Evolutionary conservation across 306 rosid species (phyloP), one percentile per base, ranked within the genome.

Genomic region (Corylus avellana): DNA sequence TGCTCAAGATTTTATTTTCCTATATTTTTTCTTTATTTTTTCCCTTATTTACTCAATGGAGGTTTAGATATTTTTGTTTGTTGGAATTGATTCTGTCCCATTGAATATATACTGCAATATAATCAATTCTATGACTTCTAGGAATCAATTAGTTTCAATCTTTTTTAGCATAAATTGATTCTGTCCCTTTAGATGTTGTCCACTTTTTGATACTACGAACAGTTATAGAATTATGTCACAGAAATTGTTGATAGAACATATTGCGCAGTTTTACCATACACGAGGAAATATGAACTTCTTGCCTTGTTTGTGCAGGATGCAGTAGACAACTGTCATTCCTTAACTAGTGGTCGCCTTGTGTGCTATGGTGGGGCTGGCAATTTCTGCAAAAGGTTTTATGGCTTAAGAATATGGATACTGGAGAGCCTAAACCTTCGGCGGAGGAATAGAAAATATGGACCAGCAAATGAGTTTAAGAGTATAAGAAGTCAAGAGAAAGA

Each of bases 321-420:
- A 55, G 72, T 83, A 10, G 80, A 76, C 75, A 74, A 57, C 53
- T 85, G 79, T 17, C 66, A 37, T 72, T 54, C 55, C n/a, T 61
- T 66, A 49, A 69, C 75, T 5, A 67, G 87, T 59, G 68, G 83
- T 57, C 75, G 49, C 74, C 79, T 82, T 58, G 63, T 70, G 67
- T 73, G 79, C 48, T 77, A 77, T 72, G 92, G 84, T 62, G 86
- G 89, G 73, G 87, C 82, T 73, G 66, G 77, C 70, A 79, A 77
- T 72, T 84, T 92, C 53, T 88, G 97, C 81, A 79, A 35, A 78
- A 82, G 80, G 39, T 85, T 91, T 88, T 82, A 83, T 70, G 92
- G 92, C 76, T 74, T 94, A 39, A 91, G 86, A 80, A 83, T 78
- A 27, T 88, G 91, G 94, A 77, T 94, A 57, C 78, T 84, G 46